Percentiles rank a stretch among this genome's conserved stretches.
Evolutionary conservation across 192 early-diverging fungal species (phyloP).

Genomic region (Coemansia sp.): DNA sequence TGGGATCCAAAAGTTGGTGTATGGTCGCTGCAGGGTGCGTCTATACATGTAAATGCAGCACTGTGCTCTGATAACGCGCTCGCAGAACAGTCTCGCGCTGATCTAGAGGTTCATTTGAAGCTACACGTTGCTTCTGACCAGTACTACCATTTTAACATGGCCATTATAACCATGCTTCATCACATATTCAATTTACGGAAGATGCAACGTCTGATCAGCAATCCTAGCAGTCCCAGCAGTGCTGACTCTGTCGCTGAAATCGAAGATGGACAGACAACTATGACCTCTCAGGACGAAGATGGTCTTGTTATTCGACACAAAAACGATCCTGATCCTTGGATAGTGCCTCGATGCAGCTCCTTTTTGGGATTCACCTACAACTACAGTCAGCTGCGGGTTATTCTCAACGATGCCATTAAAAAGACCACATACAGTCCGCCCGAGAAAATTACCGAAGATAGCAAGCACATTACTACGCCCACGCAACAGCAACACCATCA

Average conservation of each 20-base stretch:
- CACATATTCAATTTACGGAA: constrained; percentile 51
- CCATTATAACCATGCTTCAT: constrained; percentile 55
- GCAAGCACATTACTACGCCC: background rate
- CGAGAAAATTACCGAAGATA: constrained; percentile 21
- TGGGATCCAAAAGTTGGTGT: constrained; percentile 53
- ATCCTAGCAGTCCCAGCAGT: background rate
- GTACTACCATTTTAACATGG: constrained; percentile 57
- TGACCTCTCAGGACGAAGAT: background rate
- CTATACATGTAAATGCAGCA: constrained; percentile 51
- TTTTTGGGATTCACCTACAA: constrained; percentile 52
- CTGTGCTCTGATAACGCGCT: constrained; percentile 29
- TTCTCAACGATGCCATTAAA: constrained; percentile 51
- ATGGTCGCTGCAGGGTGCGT: constrained; percentile 54
- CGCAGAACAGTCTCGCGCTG: constrained; percentile 48
- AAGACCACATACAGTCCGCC: constrained; percentile 53
- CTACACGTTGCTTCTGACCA: constrained; percentile 52
- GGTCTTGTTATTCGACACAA: constrained; percentile 26
- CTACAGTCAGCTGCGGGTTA: constrained; percentile 39
- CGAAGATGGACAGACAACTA: background rate
- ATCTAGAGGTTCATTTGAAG: constrained; percentile 49
- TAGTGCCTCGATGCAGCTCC: constrained; percentile 51
- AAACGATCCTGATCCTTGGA: constrained; percentile 50
- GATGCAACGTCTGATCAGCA: constrained; percentile 35
- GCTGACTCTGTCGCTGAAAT: background rate
- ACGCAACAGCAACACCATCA: background rate